Conservation (phyloP, 192 early-diverging fungal species). For the Backusella tuberculispora region DNA sequence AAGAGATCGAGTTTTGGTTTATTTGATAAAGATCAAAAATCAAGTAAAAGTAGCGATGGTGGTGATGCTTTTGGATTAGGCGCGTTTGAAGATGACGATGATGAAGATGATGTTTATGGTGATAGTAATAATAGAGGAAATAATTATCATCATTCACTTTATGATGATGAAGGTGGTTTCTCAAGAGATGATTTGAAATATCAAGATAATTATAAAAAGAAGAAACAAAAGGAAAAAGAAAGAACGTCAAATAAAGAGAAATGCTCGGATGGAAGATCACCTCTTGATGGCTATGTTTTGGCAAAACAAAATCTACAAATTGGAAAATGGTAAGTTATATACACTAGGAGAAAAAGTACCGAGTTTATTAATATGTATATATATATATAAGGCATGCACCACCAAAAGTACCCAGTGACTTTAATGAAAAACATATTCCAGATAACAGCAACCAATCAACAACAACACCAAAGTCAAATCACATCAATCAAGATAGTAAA, state of each 20-base stretch:
- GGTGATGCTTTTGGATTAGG: slow-evolving; percentile 60
- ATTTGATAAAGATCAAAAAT: slow-evolving; percentile 55
- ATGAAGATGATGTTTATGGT: slow-evolving; percentile 48
- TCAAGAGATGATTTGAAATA: not conserved
- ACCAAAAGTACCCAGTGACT: slow-evolving; percentile 31
- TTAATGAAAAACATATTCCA: slow-evolving; percentile 13
- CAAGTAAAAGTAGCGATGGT: slow-evolving; percentile 26
- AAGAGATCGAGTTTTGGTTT: slow-evolving; percentile 66
- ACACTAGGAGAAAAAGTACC: not conserved
- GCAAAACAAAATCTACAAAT: slow-evolving; percentile 19
- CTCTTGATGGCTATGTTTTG: slow-evolving; percentile 31
- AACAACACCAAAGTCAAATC: not conserved
- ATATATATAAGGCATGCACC: slow-evolving; percentile 35
- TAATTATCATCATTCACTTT: slow-evolving; percentile 30
- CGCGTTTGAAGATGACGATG: slow-evolving; percentile 72
- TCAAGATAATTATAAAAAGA: slow-evolving; percentile 25
- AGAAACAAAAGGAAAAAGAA: slow-evolving; percentile 37
- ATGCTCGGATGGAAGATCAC: slow-evolving; percentile 29
- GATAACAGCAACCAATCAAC: not conserved
- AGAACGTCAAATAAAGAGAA: slow-evolving; percentile 9
- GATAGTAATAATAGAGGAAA: not conserved
- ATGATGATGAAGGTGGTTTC: slow-evolving; percentile 35
- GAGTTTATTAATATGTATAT: not conserved
- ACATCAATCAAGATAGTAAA: slow-evolving; percentile 7
- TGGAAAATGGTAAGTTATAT: slow-evolving; percentile 34